These are phyloP conservation scores for Populus pruinosa DNA, from an alignment of 345 rosid genomes.

Conservation along the genomic window DNA sequence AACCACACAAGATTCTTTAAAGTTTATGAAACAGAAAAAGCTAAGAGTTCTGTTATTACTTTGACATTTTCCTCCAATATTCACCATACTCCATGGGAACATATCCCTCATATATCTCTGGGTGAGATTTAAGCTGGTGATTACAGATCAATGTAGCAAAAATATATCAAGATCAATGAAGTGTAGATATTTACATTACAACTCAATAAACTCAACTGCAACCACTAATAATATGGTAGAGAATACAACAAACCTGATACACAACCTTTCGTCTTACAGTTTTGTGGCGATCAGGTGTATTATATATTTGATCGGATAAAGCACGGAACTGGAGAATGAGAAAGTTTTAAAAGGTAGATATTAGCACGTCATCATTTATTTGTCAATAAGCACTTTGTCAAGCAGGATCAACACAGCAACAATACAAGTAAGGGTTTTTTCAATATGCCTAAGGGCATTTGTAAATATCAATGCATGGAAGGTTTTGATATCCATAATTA, in stretches of 20 bases:
- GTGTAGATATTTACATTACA: background rate
- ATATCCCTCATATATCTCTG: slow-evolving; percentile 65
- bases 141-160: slow-evolving; percentile 12
- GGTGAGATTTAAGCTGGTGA: slow-evolving; percentile 59
- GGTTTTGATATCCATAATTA: background rate
- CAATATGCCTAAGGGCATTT: background rate
- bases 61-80: slow-evolving; percentile 68
- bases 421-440: background rate
- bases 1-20: background rate
- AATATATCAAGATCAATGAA: slow-evolving; percentile 7
- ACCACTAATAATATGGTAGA: background rate
- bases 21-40: background rate
- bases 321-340: slow-evolving; percentile 63
- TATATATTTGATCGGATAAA: slow-evolving; percentile 63
- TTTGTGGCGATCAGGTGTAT: slow-evolving; percentile 62
- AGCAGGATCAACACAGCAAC: background rate
- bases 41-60: slow-evolving; percentile 31
- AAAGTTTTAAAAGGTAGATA: background rate
- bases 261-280: slow-evolving; percentile 49
- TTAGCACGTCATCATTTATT: background rate
- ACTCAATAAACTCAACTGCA: background rate
- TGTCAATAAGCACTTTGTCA: background rate
- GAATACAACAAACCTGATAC: slow-evolving; percentile 52
- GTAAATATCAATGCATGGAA: background rate
- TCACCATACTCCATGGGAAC: slow-evolving; percentile 80